phyloP scores from a whole-genome alignment of 2,329 filamentous ascomycete species.

The Pestalotiopsis sp. region DNA sequence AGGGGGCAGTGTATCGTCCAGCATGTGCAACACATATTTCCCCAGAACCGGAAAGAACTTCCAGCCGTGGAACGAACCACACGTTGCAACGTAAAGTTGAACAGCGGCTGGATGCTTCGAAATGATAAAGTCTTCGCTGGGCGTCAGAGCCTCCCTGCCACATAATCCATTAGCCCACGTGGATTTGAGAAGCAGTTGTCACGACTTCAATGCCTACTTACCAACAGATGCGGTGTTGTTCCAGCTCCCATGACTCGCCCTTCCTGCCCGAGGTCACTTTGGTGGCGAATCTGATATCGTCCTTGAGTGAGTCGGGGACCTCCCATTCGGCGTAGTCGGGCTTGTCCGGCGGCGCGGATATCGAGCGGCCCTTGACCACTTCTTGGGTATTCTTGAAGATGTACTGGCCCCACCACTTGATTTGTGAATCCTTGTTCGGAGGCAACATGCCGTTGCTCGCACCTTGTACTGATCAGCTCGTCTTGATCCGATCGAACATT shows the following conservation, averaged over 20 bases:
- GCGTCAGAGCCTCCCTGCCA: conserved; percentile 63
- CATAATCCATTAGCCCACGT: neutral
- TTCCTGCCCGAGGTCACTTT: conserved; percentile 60
- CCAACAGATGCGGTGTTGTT: conserved; percentile 68
- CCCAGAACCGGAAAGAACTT: conserved; percentile 68
- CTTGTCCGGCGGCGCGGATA: conserved; percentile 56
- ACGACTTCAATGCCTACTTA: conserved; percentile 33
- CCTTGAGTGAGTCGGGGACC: conserved; percentile 52
- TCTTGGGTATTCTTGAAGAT: conserved; percentile 57
- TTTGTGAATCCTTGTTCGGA: conserved; percentile 47
- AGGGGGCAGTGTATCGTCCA: conserved; percentile 43
- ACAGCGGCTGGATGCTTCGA: conserved; percentile 50
- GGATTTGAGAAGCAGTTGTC: no score
- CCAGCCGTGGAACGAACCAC: conserved; percentile 67
- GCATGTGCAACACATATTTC: conserved; percentile 60
- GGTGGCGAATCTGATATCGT: conserved; percentile 58
- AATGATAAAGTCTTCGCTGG: conserved; percentile 62
- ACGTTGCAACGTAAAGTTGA: conserved; percentile 62
- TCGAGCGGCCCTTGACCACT: conserved; percentile 48
- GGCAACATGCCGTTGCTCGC: conserved; percentile 58
- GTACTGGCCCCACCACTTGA: conserved; percentile 63
- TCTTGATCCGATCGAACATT: conserved; percentile 19
- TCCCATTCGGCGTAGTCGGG: conserved; percentile 65
- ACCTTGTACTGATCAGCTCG: conserved; percentile 37
- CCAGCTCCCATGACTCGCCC: conserved; percentile 55